A percentile compares a stretch with the other conserved stretches of the same genome.
Evolutionary conservation across 2,329 filamentous ascomycete genomes (phyloP).

Genomic region (Emericellopsis atlantica): DNA sequence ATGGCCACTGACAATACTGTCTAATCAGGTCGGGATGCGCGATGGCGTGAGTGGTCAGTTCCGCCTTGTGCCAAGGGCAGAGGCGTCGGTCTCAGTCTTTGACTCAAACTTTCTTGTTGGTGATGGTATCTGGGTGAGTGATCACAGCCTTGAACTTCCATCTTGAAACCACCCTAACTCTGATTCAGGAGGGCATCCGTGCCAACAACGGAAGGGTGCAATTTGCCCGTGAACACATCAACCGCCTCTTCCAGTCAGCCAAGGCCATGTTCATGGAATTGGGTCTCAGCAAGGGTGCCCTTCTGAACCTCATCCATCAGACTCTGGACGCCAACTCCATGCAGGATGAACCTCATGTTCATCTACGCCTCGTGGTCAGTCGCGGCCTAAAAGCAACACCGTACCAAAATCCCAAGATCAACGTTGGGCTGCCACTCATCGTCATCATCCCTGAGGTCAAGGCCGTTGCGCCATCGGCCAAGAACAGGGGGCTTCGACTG

Average conservation of each 20-base stretch:
- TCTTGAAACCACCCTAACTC: neutral
- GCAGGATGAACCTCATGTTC: slow-evolving; percentile 12
- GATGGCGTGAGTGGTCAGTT: slow-evolving; percentile 12
- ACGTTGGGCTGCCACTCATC: slow-evolving; percentile 14
- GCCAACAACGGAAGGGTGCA: slow-evolving; percentile 10
- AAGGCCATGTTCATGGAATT: slow-evolving; percentile 16
- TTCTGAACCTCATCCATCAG: slow-evolving; percentile 10
- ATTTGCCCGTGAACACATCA: slow-evolving; percentile 13
- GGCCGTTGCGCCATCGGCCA: slow-evolving; percentile 9
- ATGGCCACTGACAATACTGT: neutral
- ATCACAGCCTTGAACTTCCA: neutral
- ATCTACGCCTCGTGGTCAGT: slow-evolving; percentile 14
- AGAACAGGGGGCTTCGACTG: slow-evolving; percentile 10
- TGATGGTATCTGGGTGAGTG: slow-evolving; percentile 12
- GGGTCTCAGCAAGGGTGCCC: slow-evolving; percentile 11
- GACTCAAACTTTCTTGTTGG: slow-evolving; percentile 15
- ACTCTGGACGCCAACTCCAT: slow-evolving; percentile 14
- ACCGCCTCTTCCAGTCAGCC: slow-evolving; percentile 13
- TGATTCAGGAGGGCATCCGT: slow-evolving; percentile 11
- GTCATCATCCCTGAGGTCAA: slow-evolving; percentile 16
- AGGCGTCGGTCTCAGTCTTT: slow-evolving; percentile 13
- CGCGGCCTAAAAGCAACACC: slow-evolving; percentile 13
- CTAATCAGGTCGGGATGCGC: slow-evolving; percentile 11
- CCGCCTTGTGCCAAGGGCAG: slow-evolving; percentile 8
- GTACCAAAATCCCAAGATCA: slow-evolving; percentile 14